A percentile compares a stretch with the other conserved stretches of the same genome.
Conservation (phyloP, 495 filamentous ascomycete species). For the Aspergillus heteromorphus region DNA sequence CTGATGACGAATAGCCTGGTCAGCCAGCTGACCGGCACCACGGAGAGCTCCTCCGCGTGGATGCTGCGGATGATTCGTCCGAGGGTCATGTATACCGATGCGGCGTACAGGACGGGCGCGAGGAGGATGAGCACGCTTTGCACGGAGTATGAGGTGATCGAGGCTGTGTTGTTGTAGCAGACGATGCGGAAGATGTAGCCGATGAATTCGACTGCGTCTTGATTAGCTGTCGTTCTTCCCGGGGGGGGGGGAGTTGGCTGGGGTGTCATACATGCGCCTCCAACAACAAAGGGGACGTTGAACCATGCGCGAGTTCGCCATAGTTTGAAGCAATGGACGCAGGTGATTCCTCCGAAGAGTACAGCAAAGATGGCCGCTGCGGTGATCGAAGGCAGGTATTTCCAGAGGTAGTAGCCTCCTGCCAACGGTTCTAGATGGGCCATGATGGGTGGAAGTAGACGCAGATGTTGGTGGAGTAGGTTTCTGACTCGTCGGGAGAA, state of each 20-base stretch:
- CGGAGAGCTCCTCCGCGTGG: constrained; percentile 27
- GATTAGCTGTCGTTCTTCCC: not conserved
- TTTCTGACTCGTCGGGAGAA: not conserved
- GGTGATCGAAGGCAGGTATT: constrained; percentile 39
- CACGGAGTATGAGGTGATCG: constrained; percentile 20
- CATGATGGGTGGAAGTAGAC: not conserved
- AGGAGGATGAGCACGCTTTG: constrained; percentile 29
- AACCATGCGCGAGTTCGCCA: constrained; percentile 12
- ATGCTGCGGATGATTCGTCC: constrained; percentile 38
- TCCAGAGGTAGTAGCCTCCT: constrained; percentile 18
- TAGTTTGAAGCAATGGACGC: constrained; percentile 34
- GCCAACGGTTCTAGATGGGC: not conserved
- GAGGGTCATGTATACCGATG: constrained; percentile 50
- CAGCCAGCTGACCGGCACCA: constrained; percentile 5
- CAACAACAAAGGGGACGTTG: constrained; percentile 23
- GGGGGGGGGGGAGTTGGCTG: too few species aligned
- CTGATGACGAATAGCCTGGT: constrained; percentile 21
- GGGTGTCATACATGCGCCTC: constrained; percentile 16
- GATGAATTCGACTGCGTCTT: constrained; percentile 39
- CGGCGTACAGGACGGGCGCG: constrained; percentile 37
- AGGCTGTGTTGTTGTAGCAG: constrained; percentile 11
- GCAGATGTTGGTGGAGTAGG: not conserved
- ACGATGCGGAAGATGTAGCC: constrained; percentile 38
- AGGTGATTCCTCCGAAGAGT: constrained; percentile 42
- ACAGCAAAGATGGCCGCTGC: constrained; percentile 45